Conservation (phyloP, 768 basidiomycete species). For the Russula earlei region DNA sequence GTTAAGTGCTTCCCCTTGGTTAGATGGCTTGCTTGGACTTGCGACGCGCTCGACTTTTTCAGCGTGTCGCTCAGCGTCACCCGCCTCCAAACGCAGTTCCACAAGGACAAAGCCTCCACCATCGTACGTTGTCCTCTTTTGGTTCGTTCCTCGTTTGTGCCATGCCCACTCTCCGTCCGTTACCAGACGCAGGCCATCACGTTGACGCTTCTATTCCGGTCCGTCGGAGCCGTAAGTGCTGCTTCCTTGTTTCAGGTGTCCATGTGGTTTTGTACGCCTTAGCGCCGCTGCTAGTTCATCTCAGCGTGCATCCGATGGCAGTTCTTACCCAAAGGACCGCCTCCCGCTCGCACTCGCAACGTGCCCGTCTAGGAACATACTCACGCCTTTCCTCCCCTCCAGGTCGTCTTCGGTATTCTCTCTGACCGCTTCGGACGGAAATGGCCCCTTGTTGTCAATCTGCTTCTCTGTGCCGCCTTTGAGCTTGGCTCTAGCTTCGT, state of each 20-base stretch:
- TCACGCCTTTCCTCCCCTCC: not conserved
- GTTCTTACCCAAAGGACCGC: not conserved
- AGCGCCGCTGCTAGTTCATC: not conserved
- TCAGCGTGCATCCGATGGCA: not conserved
- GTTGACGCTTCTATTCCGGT: constrained; percentile 83
- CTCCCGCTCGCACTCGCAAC: too few relatives aligned
- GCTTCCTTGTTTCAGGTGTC: not conserved
- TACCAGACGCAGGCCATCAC: constrained; percentile 75
- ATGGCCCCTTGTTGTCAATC: constrained; percentile 80
- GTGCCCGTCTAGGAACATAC: not conserved
- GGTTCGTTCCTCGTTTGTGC: not conserved
- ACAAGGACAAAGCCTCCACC: constrained; percentile 27
- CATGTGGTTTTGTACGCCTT: not conserved
- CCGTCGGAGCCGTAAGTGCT: constrained; percentile 52
- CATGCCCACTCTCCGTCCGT: not conserved
- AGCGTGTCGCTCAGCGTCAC: constrained; percentile 57
- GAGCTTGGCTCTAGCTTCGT: constrained; percentile 79
- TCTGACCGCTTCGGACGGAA: constrained; percentile 88
- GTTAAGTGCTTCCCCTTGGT: not conserved
- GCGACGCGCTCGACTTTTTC: constrained; percentile 84
- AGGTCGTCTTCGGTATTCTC: constrained; percentile 67
- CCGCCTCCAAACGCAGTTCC: constrained; percentile 41
- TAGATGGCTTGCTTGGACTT: constrained; percentile 81
- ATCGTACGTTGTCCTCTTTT: constrained; percentile 32
- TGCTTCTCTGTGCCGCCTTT: constrained; percentile 61